These are phyloP conservation scores for Nigrospora sphaerica DNA, from an alignment of 2,329 filamentous ascomycete genomes.

Conservation along the genomic window DNA sequence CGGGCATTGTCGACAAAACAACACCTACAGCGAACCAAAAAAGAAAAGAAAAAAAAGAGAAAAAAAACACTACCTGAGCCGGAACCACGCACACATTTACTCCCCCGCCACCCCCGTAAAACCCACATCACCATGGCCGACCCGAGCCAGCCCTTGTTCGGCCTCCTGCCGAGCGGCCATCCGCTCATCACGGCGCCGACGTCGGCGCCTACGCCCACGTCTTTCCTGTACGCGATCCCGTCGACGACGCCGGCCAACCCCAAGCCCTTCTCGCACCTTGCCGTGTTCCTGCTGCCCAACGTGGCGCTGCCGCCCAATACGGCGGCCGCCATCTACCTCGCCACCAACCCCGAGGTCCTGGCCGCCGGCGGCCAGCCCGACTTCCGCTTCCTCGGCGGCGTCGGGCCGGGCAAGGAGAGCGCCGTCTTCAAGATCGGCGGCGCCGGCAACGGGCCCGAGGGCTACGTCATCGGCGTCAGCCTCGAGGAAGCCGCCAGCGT, in stretches of 20 bases:
- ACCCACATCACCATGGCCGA: conserved; percentile 3
- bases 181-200: conserved; percentile 48
- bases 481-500: conserved; percentile 73
- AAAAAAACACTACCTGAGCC: no score
- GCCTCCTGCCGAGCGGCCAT: conserved; percentile 53
- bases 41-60: no score
- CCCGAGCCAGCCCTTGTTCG: conserved; percentile 35
- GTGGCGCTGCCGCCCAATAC: conserved; percentile 64
- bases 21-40: no score
- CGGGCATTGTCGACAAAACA: no score
- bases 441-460: conserved; percentile 16
- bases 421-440: conserved; percentile 75
- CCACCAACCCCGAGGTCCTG: conserved; percentile 33
- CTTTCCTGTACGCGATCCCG: conserved; percentile 8
- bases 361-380: conserved; percentile 39
- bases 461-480: conserved; percentile 70
- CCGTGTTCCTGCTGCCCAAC: conserved; percentile 82
- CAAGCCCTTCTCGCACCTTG: conserved; percentile 68
- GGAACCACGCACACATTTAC: background rate
- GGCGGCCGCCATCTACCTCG: conserved; percentile 86
- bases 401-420: conserved; percentile 84
- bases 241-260: conserved; percentile 10
- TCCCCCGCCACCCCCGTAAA: no score
- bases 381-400: conserved; percentile 81
- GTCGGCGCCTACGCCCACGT: conserved; percentile 31